phyloP scores from a whole-genome alignment of 1,284 basidiomycete species.

The Tilletia caries region DNA sequence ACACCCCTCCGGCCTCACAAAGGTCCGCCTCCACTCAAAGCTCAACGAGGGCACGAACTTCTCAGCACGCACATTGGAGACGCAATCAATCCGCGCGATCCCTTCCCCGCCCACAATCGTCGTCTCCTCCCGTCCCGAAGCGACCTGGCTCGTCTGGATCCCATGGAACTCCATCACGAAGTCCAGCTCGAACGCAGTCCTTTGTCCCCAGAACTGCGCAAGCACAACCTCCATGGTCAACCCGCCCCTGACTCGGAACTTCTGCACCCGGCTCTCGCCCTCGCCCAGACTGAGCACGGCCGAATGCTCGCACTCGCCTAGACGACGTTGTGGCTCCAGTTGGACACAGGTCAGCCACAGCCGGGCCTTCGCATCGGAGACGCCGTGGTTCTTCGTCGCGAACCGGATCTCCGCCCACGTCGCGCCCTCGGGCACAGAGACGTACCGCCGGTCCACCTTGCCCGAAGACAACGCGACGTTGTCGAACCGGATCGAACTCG shows the following conservation, averaged over 20 bases:
- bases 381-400: constrained; percentile 43
- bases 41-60: constrained; percentile 46
- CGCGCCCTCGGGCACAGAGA: constrained; percentile 52
- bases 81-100: constrained; percentile 42
- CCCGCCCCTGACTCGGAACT: constrained; percentile 48
- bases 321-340: constrained; percentile 46
- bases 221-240: constrained; percentile 52
- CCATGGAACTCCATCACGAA: constrained; percentile 54
- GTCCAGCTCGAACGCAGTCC: constrained; percentile 49
- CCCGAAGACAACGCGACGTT: constrained; percentile 40
- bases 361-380: constrained; percentile 41
- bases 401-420: constrained; percentile 53
- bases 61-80: constrained; percentile 46
- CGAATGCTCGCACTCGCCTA: constrained; percentile 48
- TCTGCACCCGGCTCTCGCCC: constrained; percentile 50
- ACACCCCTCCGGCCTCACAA: constrained; percentile 42
- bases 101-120: constrained; percentile 51
- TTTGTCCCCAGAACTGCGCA: constrained; percentile 53
- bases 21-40: constrained; percentile 49
- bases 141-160: constrained; percentile 32
- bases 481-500: constrained; percentile 33
- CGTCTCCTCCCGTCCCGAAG: constrained; percentile 40
- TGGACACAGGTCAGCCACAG: constrained; percentile 54
- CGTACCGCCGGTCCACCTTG: constrained; percentile 47
- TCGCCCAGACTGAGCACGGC: constrained; percentile 48